Base-by-base conservation (phyloP, 129 eudicot species). In the Ambrosia trifida region DNA sequence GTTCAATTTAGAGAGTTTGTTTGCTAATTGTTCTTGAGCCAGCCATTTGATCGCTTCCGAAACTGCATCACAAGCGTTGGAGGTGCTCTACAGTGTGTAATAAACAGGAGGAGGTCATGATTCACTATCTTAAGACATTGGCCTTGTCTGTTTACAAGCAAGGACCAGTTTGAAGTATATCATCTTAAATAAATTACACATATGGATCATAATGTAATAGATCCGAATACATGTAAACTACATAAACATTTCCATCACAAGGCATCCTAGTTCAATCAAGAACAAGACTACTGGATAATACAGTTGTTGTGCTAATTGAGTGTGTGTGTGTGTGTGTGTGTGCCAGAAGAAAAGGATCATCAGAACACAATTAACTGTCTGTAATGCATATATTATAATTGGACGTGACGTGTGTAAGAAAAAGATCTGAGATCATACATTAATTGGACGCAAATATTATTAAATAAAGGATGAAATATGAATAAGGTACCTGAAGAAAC, bases 401-500 rank as follows among this genome's bases (percentile, higher is more conserved):
- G 28, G 28, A 0, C 28, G 11, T 53, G 11, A 20, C 58, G 40
- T 12, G 19, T 9, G 13, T 53, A 18, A 70, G 17, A 4, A 53
- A 59, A 32, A 30, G 64, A 70, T 36, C 64, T n/a, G 16, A 58
- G 35, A 47, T 14, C 16, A 43, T 36, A 58, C n/a, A 24, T 24
- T 24, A 24, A 24, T 43, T 72, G 8, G 18, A 72, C 45, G 51
- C n/a, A 24, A 24, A 24, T 24, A 24, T 0, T 24, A 24, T 24
- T 24, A 35, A 36, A 69, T 53, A 35, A 18, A 51, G 12, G 49
- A 69, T 69, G 63, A 19, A 30, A 11, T n/a, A 16, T 43, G 11
- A 70, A 54, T 20, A 70, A 24, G 40, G 38, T 7, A 70, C 33
- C 36, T 40, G 74, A 51, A 53, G 51, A 41, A 8, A 28, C 18